Base-by-base conservation (phyloP, 2,329 filamentous ascomycete species). In the Neofusicoccum umdonicola region DNA sequence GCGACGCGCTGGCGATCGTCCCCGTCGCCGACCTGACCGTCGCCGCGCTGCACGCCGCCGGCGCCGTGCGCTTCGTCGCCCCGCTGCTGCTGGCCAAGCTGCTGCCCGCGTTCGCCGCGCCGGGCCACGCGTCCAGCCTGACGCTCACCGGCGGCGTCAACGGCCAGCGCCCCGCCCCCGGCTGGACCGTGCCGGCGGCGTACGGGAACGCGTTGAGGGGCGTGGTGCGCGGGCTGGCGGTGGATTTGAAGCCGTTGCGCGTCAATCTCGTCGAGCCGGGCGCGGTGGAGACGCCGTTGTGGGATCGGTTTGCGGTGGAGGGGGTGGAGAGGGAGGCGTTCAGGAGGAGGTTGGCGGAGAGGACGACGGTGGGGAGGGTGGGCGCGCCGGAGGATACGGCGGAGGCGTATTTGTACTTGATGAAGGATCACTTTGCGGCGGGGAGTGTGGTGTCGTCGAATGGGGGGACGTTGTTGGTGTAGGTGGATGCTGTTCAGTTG, bases 181-280 rank as follows among this genome's bases (percentile, higher is more conserved):
- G 73, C 3, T 79, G 75, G 74, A 65, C 71, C 0, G 13, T 78
- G 5, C 63, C 68, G 0, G 74, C 77, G 0, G 69, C 69, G 1
- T 64, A 69, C 12, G 71, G 71, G 0, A 66, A 63, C 4, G 70
- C 71, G 0, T 27, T 71, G 3, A 74, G 80, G 39, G 78, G 76
- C 19, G 78, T 89, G 71, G 79, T 80, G 2, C 79, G 84, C 1
- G 82, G 80, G 2, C 74, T 91, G 41, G 88, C 88, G 1, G 70
- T 90, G 31, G 88, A 90, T 69, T 70, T 91, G 64, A 82, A 81
- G 67, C 88, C 88, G 0, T 74, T 90, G 12, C 77, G 89, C 2
- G 87, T 90, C 22, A 91, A 91, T 71, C 70, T 83, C 0, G 84
- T 90, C 1, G 78, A 76, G 62, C 86, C 87, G 0, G 88, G 88